phyloP scores from a whole-genome alignment of 2,329 filamentous ascomycete species.

The Aspergillus ibericus region DNA sequence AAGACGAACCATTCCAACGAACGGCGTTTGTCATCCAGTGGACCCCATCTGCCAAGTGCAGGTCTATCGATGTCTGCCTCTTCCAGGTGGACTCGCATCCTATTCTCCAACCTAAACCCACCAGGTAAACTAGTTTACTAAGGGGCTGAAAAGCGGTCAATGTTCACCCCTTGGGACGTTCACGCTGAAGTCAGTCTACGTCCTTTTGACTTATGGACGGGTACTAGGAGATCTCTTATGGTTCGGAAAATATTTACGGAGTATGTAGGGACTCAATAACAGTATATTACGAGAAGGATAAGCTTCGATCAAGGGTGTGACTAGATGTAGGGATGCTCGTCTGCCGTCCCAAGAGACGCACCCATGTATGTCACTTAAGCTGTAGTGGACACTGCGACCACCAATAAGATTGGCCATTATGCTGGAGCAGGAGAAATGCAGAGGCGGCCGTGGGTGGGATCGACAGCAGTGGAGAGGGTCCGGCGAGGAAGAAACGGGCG shows the following conservation, averaged over 20 bases:
- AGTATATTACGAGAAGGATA: not conserved
- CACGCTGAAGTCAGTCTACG: no score
- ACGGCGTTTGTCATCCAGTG: not conserved
- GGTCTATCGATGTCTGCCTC: not conserved
- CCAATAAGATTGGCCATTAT: slow-evolving; percentile 6
- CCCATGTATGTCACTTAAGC: not conserved
- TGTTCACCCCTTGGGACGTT: not conserved
- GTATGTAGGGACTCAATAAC: not conserved
- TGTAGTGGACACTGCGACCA: slow-evolving; percentile 6
- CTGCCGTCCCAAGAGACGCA: not conserved
- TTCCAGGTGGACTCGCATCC: not conserved
- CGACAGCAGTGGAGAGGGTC: slow-evolving; percentile 6
- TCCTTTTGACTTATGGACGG: not conserved
- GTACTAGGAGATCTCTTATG: not conserved
- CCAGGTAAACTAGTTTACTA: not conserved
- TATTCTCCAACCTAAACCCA: not conserved
- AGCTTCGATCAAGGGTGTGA: not conserved
- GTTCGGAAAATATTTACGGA: not conserved
- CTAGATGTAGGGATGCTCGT: not conserved
- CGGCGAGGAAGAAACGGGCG: not conserved
- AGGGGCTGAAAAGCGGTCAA: not conserved
- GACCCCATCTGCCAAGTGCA: not conserved
- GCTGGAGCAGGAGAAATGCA: not conserved
- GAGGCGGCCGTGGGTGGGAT: not conserved
- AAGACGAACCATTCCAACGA: not conserved